Base-by-base conservation (phyloP, 179 eudicot species). In the Heliamphora pulchella region DNA sequence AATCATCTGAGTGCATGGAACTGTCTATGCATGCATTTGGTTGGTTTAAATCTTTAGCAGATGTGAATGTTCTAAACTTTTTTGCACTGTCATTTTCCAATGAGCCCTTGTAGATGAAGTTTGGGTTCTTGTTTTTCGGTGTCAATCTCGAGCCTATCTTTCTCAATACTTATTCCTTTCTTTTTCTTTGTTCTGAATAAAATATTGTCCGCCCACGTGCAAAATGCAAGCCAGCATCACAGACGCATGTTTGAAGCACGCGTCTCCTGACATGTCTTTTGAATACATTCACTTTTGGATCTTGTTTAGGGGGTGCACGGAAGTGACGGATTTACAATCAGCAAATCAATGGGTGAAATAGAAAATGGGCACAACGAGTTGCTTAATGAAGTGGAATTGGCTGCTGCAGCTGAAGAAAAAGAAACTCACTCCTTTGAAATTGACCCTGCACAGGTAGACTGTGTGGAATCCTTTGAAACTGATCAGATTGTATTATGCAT, bases 371-470 rank as follows among this genome's bases (percentile, higher is more conserved):
- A 92, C 81, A 93, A 84, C 74, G 95, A 88, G 80, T 81, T 96
- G 89, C 88, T 94, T 48, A 94, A 89, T 89, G 97, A 90, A 88
- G 94, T 92, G 59, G 93, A 94, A 71, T 74, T 96, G 84, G 99
- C 97, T 8, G 97, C 98, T 48, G 98, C 87, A 69, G 94, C 97
- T 82, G 99, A 96, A 88, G 99, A 96, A 81, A 96, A 94, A 87
- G 98, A 94, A 86, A 89, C 95, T 71, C 99, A 94, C 86, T 84
- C 98, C 39, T 96, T 96, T 85, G 99, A 96, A 84, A 87, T 96
- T 70, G 96, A 94, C 78, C 97, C 98, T 76, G 79, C 86, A 79
- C 97, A 94, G 92, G 99, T 94, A 71, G 13, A 65, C 7, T 54
- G 61, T 46, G 65, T 13, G 48, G 22, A 18, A 81, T 63, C 17